These are phyloP conservation scores for Fraxinus americana DNA, from an alignment of 257 asterid species.

Conservation along the genomic window DNA sequence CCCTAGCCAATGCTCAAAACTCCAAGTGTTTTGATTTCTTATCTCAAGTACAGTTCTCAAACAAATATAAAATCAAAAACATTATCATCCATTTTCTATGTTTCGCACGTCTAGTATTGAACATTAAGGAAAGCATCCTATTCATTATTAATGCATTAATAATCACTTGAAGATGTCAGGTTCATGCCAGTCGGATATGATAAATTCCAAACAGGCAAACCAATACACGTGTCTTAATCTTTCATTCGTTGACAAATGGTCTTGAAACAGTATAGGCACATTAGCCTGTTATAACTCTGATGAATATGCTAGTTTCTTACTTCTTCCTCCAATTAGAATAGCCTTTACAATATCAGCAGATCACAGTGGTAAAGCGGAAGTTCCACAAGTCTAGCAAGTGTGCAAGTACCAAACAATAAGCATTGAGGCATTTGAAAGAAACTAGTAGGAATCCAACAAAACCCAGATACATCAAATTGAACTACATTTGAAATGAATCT, in stretches of 20 bases:
- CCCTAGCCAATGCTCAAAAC: too few species aligned
- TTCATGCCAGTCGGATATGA: background rate
- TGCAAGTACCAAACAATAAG: background rate
- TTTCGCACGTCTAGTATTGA: background rate
- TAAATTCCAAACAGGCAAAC: background rate
- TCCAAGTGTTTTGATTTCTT: too few species aligned
- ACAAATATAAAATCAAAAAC: background rate
- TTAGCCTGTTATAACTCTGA: background rate
- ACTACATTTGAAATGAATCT: background rate
- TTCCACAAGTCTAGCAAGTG: background rate
- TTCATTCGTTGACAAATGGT: background rate
- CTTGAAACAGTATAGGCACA: background rate
- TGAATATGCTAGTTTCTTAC: constrained; percentile 5
- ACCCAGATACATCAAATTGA: background rate
- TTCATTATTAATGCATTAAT: background rate
- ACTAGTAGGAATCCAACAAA: background rate
- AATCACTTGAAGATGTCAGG: background rate
- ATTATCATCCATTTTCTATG: background rate
- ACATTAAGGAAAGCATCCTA: background rate
- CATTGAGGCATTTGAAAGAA: background rate
- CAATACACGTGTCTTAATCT: background rate
- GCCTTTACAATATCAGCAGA: background rate
- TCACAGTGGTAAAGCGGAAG: background rate
- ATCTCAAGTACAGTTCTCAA: too few species aligned
- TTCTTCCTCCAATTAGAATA: constrained; percentile 12